Percentiles rank a stretch among this genome's conserved stretches.
Evolutionary conservation across 805 yeast genomes (phyloP).

Genomic region (Ogataea populi-albae): DNA sequence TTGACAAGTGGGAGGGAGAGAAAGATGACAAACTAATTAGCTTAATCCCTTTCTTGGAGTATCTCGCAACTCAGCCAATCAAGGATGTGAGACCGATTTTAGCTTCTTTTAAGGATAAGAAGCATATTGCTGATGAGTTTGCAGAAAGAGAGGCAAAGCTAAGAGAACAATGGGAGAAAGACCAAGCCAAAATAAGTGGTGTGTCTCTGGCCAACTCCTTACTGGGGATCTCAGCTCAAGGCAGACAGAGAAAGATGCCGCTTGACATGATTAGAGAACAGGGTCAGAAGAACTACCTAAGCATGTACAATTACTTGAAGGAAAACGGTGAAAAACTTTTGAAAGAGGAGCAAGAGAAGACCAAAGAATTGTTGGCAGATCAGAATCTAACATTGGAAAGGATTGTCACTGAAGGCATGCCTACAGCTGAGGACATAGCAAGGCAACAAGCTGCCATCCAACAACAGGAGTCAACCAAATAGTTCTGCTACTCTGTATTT

Average conservation of each 20-base stretch:
- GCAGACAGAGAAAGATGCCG: conserved; percentile 64
- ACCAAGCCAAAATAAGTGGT: conserved; percentile 36
- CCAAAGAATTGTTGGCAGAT: conserved; percentile 77
- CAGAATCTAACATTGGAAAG: conserved; percentile 84
- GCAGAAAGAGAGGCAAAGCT: conserved; percentile 70
- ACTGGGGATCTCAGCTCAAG: conserved; percentile 53
- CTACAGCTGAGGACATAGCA: conserved; percentile 64
- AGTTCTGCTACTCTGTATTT: conserved; percentile 2
- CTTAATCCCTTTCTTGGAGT: conserved; percentile 91
- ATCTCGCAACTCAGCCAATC: conserved; percentile 79
- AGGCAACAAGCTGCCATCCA: conserved; percentile 32
- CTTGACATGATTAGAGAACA: conserved; percentile 86
- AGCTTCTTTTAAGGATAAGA: conserved; percentile 64
- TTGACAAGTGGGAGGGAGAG: conserved; percentile 83
- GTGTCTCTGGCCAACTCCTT: conserved; percentile 32
- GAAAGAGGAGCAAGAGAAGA: conserved; percentile 79
- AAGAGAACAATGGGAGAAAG: conserved; percentile 66
- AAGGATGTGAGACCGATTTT: conserved; percentile 89
- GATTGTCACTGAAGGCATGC: conserved; percentile 78
- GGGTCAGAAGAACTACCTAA: conserved; percentile 84
- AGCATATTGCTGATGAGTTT: conserved; percentile 74
- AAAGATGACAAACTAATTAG: conserved; percentile 76
- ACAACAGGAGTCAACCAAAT: conserved; percentile 9
- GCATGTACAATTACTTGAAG: conserved; percentile 61
- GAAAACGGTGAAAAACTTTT: conserved; percentile 64